Percentiles rank a stretch among this genome's conserved stretches.
Evolutionary conservation across 2,329 filamentous ascomycete genomes (phyloP).

Genomic region (Trichoderma atroviride): DNA sequence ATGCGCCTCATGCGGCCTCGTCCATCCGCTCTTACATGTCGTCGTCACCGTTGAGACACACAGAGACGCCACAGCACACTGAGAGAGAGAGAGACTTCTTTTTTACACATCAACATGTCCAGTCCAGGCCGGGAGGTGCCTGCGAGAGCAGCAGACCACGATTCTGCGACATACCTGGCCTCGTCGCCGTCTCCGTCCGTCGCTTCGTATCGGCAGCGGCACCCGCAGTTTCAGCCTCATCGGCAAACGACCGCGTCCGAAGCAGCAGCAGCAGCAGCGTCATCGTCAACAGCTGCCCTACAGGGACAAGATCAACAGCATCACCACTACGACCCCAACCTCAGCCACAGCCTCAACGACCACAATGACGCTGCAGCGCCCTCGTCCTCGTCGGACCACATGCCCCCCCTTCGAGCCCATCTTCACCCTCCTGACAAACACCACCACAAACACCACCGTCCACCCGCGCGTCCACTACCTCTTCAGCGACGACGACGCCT

Average conservation of each 20-base stretch:
- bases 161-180: conserved; percentile 1
- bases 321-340: not conserved
- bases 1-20: conserved; percentile 23
- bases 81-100: too few species aligned
- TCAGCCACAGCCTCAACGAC: conserved; percentile 24
- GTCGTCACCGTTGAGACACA: conserved; percentile 7
- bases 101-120: conserved; percentile 24
- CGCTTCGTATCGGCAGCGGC: conserved; percentile 1
- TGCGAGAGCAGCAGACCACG: not conserved
- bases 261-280: not conserved
- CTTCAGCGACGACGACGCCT: conserved; percentile 87
- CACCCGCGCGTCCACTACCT: conserved; percentile 91
- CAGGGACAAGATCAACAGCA: conserved; percentile 10
- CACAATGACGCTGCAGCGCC: conserved; percentile 9
- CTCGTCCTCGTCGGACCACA: conserved; percentile 26
- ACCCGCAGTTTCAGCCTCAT: conserved; percentile 11
- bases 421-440: conserved; percentile 82
- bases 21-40: conserved; percentile 15
- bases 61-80: too few species aligned
- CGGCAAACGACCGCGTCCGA: not conserved
- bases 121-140: conserved; percentile 24
- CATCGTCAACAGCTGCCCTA: conserved; percentile 21
- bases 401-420: conserved; percentile 69
- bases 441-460: conserved; percentile 70
- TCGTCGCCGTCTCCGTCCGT: not conserved